Percentiles rank a stretch among this genome's conserved stretches.
Conservation (phyloP, 257 asterid species). For the Linaria vulgaris region DNA sequence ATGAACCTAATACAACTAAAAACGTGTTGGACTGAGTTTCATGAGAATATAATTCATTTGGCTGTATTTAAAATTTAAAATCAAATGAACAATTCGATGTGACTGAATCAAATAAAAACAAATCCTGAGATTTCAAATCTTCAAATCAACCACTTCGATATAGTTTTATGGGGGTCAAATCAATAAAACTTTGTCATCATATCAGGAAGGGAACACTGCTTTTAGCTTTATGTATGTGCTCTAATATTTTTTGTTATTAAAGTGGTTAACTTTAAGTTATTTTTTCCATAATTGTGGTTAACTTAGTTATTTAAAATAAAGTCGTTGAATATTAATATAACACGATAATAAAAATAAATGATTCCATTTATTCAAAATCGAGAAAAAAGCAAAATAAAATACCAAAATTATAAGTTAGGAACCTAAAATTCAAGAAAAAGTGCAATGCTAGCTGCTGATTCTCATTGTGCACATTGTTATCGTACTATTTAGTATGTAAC, state of each 20-base stretch:
- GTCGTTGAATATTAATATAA: background rate
- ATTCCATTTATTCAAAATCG: background rate
- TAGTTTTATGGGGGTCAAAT: background rate
- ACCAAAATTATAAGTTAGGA: no score
- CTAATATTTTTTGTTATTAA: slow-evolving; percentile 1
- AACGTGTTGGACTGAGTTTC: no score
- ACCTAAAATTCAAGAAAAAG: no score
- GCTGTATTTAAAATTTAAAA: background rate
- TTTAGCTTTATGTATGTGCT: slow-evolving; percentile 8
- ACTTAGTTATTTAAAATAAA: no score
- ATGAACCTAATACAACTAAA: no score
- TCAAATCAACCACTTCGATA: slow-evolving; percentile 10
- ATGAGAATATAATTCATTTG: no score
- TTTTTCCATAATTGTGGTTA: no score
- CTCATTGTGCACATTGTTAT: no score
- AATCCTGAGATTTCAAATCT: slow-evolving; percentile 30
- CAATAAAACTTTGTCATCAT: background rate
- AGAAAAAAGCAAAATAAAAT: no score
- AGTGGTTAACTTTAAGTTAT: background rate
- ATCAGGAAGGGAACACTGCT: background rate
- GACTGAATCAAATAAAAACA: slow-evolving; percentile 25
- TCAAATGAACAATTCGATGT: slow-evolving; percentile 4
- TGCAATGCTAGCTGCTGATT: no score
- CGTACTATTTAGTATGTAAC: no score
- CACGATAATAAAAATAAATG: background rate